These are phyloP conservation scores for Wickerhamomyces sp. DNA, from an alignment of 1,139 yeast species.

Conservation along the genomic window DNA sequence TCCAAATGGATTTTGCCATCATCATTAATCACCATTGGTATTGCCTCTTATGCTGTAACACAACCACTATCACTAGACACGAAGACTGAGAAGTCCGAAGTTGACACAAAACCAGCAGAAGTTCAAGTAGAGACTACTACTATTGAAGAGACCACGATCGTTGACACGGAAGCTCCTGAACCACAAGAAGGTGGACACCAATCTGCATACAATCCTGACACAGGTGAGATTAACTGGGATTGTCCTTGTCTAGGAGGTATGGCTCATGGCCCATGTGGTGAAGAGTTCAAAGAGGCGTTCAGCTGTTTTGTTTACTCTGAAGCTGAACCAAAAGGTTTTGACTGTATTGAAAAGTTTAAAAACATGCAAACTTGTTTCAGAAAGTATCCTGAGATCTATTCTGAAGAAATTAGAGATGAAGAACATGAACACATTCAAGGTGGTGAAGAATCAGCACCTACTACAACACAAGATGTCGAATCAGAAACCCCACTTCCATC, in stretches of 20 bases:
- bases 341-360: constrained; percentile 88
- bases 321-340: constrained; percentile 95
- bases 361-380: constrained; percentile 95
- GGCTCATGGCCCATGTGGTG: constrained; percentile 99
- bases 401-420: constrained; percentile 83
- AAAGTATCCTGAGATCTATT: constrained; percentile 87
- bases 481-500: no score
- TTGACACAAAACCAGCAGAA: constrained; percentile 1
- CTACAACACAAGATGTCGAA: no score
- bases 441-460: constrained; percentile 24
- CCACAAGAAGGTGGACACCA: constrained; percentile 29
- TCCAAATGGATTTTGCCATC: constrained; percentile 15
- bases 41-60: constrained; percentile 14
- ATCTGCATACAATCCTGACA: constrained; percentile 92
- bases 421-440: constrained; percentile 32
- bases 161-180: constrained; percentile 14
- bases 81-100: constrained; percentile 6
- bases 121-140: constrained; percentile 1
- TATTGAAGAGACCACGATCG: constrained; percentile 3
- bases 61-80: constrained; percentile 19
- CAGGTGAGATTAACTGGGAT: constrained; percentile 99
- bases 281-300: constrained; percentile 94
- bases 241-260: constrained; percentile 99
- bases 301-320: constrained; percentile 94
- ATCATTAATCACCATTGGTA: constrained; percentile 12